A percentile compares a stretch with the other conserved stretches of the same genome.
These are phyloP conservation scores for Myriosclerotinia scirpicola DNA, from an alignment of 2,329 filamentous ascomycete species.

Conservation along the genomic window DNA sequence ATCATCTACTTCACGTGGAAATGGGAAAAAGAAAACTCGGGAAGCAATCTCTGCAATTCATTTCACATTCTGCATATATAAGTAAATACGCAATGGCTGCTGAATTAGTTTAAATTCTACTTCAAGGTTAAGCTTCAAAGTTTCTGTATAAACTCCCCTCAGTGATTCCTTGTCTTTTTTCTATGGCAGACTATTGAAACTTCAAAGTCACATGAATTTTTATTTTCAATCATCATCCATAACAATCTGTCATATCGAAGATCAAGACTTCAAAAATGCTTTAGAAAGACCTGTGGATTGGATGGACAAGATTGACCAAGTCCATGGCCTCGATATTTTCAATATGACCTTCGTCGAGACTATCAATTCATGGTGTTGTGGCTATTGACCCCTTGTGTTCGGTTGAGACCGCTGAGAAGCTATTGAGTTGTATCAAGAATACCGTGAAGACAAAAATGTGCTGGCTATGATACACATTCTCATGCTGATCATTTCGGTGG, in stretches of 20 bases:
- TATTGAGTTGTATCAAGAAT: constrained; percentile 41
- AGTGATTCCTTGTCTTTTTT: not conserved
- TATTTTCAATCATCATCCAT: not conserved
- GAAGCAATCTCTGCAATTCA: not conserved
- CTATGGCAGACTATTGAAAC: not conserved
- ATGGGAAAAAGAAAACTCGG: too few relatives aligned
- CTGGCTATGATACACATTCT: constrained; percentile 44
- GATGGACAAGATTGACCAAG: constrained; percentile 42
- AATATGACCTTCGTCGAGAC: constrained; percentile 46
- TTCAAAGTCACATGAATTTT: not conserved
- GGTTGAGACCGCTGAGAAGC: constrained; percentile 42
- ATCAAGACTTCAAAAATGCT: constrained; percentile 5
- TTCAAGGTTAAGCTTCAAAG: too few relatives aligned
- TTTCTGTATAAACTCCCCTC: not conserved
- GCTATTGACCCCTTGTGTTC: constrained; percentile 45
- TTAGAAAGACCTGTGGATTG: not conserved
- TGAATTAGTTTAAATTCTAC: not conserved
- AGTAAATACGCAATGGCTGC: not conserved
- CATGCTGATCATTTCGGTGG: constrained; percentile 46
- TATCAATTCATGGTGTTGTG: constrained; percentile 41
- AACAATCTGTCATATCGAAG: not conserved
- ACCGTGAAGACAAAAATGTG: constrained; percentile 28
- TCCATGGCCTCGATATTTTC: constrained; percentile 45
- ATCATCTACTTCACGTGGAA: too few relatives aligned
- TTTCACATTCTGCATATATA: not conserved